Base-by-base conservation (phyloP, 2,329 filamentous ascomycete genomes). In the Juglanconis juglandina region DNA sequence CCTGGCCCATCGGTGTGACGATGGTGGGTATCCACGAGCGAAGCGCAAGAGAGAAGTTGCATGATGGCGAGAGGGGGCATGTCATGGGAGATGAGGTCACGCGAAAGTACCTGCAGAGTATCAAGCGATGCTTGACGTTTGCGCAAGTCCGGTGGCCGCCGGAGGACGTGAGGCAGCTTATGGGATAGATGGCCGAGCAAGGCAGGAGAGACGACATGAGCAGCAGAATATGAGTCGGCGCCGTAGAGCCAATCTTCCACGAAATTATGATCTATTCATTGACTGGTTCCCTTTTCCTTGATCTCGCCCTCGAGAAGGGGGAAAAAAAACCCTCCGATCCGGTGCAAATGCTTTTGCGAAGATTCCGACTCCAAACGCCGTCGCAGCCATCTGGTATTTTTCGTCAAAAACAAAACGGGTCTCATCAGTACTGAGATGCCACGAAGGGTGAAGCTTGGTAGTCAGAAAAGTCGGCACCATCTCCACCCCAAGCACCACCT, bases 11-110 rank as follows among this genome's bases (percentile, higher is more conserved):
- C 70, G 95, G 95, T 76, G 95, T 99, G 44, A 99, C 95, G 73
- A 99, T 98, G 95, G 95, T 99, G 70, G 95, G 95, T 81, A 99
- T 99, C 68, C 95, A 99, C 84, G 95, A 98, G 80, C 87, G 95
- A 71, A 95, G 90, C 66, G 94, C 95, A 24, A 86, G 95, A 64
- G 95, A 99, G 77, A 99, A 99, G 77, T 79, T 99, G 62, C 93
- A 98, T 72, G 87, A 95, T 73, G 89, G 88, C 61, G 87, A 89
- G 70, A 89, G 92, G 69, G 95, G 94, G 4, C 93, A 99, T 73
- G 96, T 98, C 68, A 92, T 99, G 88, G 94, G 92, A 60, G 95
- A 98, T 72, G 95, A 99, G 77, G 87, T 90, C 49, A 99, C 95
- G 56, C 85, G 95, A 66, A 99, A 98, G 77, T 97, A 93, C 72